Base-by-base conservation (phyloP, 2,329 filamentous ascomycete genomes). In the Corniculantispora saksenae region DNA sequence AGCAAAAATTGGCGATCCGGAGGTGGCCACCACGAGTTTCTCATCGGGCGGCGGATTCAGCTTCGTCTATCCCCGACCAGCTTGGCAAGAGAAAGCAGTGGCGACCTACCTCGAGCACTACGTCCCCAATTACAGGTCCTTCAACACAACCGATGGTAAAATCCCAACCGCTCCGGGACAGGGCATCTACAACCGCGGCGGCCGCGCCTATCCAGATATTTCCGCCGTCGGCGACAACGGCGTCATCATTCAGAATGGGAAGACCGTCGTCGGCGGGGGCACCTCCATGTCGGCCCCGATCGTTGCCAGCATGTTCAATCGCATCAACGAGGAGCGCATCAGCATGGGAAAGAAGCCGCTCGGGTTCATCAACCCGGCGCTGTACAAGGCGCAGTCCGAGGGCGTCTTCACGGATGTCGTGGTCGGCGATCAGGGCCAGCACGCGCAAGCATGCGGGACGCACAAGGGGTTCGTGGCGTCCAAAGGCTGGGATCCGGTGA, bases 11-110 rank as follows among this genome's bases (percentile, higher is more conserved):
- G 65, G 80, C 80, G 27, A 81, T 78, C 67, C 76, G 81, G 69
- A 84, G 71, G 71, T 79, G 74, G 8, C 81, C 80, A 72, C 78
- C 76, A 67, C 78, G 74, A n/a, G 80, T 77, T 84, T 84, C 71
- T 40, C 43, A 8, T 54, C 47, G 10, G 63, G 63, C 17, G 63
- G 63, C 21, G 63, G 63, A 3, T 65, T 80, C 76, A 71, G 69
- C 65, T 82, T 84, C 69, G 75, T 81, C 66, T 84, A 83, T 62
- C 68, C 75, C 2, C 68, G 81, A 7, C 83, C 84, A 0, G 66
- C 71, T 7, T 86, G 85, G 70, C 84, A 86, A 68, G 70, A 74
- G n/a, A 64, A 68, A 0, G 79, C 78, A 6, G 76, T 83, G 5
- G 54, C 59, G 8, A 61, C 35, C 48, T 61, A 76, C 1, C 78